Evolutionary conservation across 441 rosid genomes (phyloP).

Genomic region (Gossypium lobatum): DNA sequence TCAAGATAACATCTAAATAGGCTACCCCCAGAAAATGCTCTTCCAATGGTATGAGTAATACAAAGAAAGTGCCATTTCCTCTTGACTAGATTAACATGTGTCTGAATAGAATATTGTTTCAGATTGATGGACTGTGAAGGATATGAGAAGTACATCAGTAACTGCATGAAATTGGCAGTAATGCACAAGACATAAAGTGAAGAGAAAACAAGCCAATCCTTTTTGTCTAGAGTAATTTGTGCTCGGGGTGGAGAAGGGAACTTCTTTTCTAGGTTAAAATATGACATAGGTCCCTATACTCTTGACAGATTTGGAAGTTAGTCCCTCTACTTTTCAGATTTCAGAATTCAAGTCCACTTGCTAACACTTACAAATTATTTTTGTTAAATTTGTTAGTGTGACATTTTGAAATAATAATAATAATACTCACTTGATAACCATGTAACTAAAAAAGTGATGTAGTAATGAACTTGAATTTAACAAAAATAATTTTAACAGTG

Average conservation of each 20-base stretch:
- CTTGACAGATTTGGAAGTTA: background rate
- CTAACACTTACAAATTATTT: background rate
- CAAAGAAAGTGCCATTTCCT: constrained; percentile 97
- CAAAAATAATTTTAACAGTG: background rate
- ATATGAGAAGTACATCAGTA: constrained; percentile 18
- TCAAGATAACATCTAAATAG: constrained; percentile 79
- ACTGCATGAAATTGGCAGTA: constrained; percentile 14
- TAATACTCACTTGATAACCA: background rate
- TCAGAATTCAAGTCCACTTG: background rate
- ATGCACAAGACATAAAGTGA: background rate
- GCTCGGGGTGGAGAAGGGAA: background rate
- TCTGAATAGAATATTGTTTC: constrained; percentile 70
- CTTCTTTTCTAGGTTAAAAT: background rate
- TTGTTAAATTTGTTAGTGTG: background rate
- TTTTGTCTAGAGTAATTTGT: background rate
- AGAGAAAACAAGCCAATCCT: constrained; percentile 1
- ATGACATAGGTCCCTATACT: background rate
- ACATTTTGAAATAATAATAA: background rate
- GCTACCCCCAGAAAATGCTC: constrained; percentile 99
- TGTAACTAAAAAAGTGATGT: background rate
- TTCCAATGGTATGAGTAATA: constrained; percentile 86
- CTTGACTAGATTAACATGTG: constrained; percentile 53
- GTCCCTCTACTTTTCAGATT: background rate
- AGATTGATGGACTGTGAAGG: constrained; percentile 63
- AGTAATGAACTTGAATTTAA: background rate